Conservation (phyloP, 2,329 filamentous ascomycete species). For the Hymenoscyphus infarciens region DNA sequence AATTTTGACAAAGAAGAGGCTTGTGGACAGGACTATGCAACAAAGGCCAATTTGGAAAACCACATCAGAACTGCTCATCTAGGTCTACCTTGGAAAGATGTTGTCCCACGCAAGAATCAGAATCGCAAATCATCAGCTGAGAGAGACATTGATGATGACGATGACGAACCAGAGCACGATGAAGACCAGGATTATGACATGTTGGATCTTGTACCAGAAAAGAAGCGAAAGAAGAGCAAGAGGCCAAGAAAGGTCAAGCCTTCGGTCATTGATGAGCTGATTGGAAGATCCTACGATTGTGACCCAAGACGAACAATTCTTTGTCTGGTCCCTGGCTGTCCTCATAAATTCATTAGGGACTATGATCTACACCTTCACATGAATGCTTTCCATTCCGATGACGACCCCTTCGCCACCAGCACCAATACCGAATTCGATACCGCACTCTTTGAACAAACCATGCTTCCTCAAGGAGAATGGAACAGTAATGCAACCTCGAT, state of each 20-base stretch:
- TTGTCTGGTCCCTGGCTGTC: constrained; percentile 49
- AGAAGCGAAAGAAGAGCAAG: constrained; percentile 12
- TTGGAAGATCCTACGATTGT: constrained; percentile 52
- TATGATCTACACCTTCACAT: constrained; percentile 57
- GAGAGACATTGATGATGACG: neutral
- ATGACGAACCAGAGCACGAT: neutral
- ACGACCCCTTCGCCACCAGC: neutral
- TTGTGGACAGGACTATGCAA: constrained; percentile 72
- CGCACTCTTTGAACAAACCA: neutral
- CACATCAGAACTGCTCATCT: constrained; percentile 83
- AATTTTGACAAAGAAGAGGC: constrained; percentile 64
- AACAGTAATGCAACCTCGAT: neutral
- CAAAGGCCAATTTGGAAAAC: constrained; percentile 75
- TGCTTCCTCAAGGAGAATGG: neutral
- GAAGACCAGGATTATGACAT: constrained; percentile 17
- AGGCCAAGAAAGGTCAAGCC: constrained; percentile 16
- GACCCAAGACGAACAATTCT: constrained; percentile 44
- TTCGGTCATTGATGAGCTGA: constrained; percentile 45
- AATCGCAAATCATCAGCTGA: constrained; percentile 38
- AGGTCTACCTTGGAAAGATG: constrained; percentile 36
- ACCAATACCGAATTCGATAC: neutral
- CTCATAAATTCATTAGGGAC: constrained; percentile 52
- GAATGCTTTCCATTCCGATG: constrained; percentile 39
- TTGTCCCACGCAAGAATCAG: constrained; percentile 41
- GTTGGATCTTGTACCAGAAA: constrained; percentile 7